Conservation (phyloP, 352 stramenopile species). For the Globisporangium orthogonon region DNA sequence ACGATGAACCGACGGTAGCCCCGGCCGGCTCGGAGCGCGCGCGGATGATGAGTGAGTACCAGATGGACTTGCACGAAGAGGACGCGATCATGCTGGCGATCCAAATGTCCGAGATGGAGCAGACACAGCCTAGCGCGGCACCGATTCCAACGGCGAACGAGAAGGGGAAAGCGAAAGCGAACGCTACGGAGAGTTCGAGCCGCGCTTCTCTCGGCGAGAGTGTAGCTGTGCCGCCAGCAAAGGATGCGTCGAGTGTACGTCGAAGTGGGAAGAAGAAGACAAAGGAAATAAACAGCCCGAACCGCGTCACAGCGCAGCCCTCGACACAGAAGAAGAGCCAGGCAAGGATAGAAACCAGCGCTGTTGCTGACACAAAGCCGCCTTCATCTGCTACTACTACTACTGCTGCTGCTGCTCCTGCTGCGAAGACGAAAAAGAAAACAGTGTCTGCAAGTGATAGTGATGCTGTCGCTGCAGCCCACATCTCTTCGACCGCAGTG, state of each 20-base stretch:
- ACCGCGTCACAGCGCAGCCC: not conserved
- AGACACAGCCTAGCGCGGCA: conserved; percentile 1
- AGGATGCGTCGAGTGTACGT: not conserved
- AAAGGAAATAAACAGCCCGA: not conserved
- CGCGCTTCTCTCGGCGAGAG: not conserved
- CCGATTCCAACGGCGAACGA: not conserved
- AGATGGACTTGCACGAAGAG: conserved; percentile 36
- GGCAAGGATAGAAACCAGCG: not conserved
- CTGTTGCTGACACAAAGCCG: not conserved
- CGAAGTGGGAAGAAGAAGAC: not conserved
- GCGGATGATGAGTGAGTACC: conserved; percentile 29
- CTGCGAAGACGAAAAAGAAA: conserved; percentile 4
- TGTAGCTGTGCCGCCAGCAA: not conserved
- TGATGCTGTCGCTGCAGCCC: not conserved
- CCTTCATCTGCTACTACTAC: not conserved
- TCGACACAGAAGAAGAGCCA: conserved; percentile 4
- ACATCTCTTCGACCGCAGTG: not conserved
- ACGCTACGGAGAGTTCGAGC: not conserved
- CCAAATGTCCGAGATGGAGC: conserved; percentile 39
- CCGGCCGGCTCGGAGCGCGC: conserved; percentile 26
- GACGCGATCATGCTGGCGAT: conserved; percentile 36
- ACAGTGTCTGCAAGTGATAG: not conserved
- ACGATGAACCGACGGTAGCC: conserved; percentile 14
- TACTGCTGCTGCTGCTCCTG: not conserved
- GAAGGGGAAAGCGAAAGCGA: not conserved